Conservation (phyloP, 1,139 yeast species). For the Arxiozyma heterogenica region DNA sequence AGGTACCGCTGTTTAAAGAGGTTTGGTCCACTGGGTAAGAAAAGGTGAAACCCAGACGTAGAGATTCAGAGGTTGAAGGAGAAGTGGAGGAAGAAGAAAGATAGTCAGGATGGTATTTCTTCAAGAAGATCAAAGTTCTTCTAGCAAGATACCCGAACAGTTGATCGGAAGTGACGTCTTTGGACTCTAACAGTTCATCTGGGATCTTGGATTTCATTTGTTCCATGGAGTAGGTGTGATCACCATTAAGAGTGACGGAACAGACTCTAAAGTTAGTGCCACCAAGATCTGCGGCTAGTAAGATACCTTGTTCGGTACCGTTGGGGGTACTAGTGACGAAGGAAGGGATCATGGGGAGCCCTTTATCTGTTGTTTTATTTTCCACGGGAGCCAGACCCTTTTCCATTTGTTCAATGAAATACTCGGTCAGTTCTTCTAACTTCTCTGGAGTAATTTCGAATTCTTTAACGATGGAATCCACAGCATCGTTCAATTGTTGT, state of each 20-base stretch:
- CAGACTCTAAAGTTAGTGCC: slow-evolving; percentile 89
- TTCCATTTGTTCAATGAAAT: slow-evolving; percentile 55
- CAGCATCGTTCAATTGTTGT: slow-evolving; percentile 26
- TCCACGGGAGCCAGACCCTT: slow-evolving; percentile 45
- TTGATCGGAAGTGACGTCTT: slow-evolving; percentile 41
- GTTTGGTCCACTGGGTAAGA: slow-evolving; percentile 89
- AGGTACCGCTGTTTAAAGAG: slow-evolving; percentile 63
- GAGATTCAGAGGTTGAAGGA: slow-evolving; percentile 22
- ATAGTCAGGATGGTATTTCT: slow-evolving; percentile 47
- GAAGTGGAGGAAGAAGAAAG: slow-evolving; percentile 7
- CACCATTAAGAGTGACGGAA: slow-evolving; percentile 70
- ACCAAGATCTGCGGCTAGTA: slow-evolving; percentile 76
- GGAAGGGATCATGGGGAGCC: slow-evolving; percentile 84
- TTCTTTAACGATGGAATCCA: slow-evolving; percentile 45
- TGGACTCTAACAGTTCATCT: slow-evolving; percentile 46
- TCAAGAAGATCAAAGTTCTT: slow-evolving; percentile 53
- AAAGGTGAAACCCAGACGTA: slow-evolving; percentile 85
- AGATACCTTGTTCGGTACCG: slow-evolving; percentile 72
- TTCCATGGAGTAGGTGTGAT: slow-evolving; percentile 62
- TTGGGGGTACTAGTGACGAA: slow-evolving; percentile 71
- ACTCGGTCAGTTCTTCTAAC: slow-evolving; percentile 49
- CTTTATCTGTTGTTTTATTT: slow-evolving; percentile 26
- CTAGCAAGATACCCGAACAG: slow-evolving; percentile 68
- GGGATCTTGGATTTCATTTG: slow-evolving; percentile 75
- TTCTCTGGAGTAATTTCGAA: slow-evolving; percentile 47